A percentile compares a stretch with the other conserved stretches of the same genome.
Conservation (phyloP, 2,329 filamentous ascomycete genomes). For the Fusarium sp. region DNA sequence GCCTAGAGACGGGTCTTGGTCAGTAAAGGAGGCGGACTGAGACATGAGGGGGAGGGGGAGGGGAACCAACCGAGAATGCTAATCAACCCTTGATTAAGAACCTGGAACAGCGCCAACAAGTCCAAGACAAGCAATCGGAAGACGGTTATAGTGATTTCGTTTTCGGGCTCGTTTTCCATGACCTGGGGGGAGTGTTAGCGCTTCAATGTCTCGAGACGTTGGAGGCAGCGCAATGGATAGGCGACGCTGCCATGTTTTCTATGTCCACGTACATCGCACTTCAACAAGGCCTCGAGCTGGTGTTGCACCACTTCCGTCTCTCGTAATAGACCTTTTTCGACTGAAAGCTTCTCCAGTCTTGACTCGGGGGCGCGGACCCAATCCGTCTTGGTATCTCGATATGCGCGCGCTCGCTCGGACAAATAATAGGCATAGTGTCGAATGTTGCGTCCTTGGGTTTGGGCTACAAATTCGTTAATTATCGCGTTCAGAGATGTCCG, state of each 20-base stretch:
- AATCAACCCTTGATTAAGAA: slow-evolving; percentile 96
- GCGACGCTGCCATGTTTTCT: not conserved
- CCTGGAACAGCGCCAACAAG: slow-evolving; percentile 89
- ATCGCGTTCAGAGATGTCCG: not conserved
- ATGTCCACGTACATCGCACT: slow-evolving; percentile 80
- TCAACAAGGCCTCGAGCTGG: slow-evolving; percentile 86
- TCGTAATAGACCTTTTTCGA: slow-evolving; percentile 91
- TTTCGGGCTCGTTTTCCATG: slow-evolving; percentile 88
- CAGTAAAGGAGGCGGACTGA: slow-evolving; percentile 16
- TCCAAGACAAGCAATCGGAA: slow-evolving; percentile 93
- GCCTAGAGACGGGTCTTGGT: slow-evolving; percentile 64
- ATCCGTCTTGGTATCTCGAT: slow-evolving; percentile 85
- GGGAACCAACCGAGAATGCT: slow-evolving; percentile 83
- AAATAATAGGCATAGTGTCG: slow-evolving; percentile 91
- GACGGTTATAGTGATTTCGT: slow-evolving; percentile 95
- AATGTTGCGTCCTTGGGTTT: slow-evolving; percentile 95
- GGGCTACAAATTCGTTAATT: slow-evolving; percentile 66
- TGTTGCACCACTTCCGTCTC: slow-evolving; percentile 93
- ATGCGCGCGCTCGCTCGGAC: slow-evolving; percentile 83
- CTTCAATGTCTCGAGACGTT: not conserved
- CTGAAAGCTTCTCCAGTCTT: slow-evolving; percentile 83
- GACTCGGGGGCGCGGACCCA: slow-evolving; percentile 88
- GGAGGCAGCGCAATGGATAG: not conserved
- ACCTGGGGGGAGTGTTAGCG: slow-evolving; percentile 65
- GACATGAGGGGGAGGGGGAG: slow-evolving; percentile 19